These are phyloP conservation scores for Solanum ossicruentum DNA, from an alignment of 257 asterid species.

Conservation along the genomic window DNA sequence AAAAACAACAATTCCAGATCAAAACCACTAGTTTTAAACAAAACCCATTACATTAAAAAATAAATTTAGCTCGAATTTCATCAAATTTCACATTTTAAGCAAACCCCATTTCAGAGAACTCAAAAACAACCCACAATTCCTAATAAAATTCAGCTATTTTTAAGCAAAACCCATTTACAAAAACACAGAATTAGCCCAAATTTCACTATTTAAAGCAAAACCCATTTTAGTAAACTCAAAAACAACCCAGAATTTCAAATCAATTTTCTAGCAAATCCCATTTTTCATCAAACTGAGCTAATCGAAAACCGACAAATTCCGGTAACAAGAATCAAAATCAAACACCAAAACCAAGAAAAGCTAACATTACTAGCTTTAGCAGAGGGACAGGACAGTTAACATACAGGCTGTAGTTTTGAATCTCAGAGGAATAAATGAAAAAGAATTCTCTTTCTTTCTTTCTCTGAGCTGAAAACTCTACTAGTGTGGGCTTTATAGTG, in stretches of 20 bases:
- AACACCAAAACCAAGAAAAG: not conserved
- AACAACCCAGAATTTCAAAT: not conserved
- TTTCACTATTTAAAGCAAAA: not conserved
- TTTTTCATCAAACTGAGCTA: not conserved
- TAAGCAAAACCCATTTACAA: not conserved
- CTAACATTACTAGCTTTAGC: not conserved
- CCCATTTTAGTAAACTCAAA: not conserved
- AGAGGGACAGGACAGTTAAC: slow-evolving; percentile 1
- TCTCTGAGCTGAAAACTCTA: not conserved
- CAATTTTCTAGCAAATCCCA: not conserved
- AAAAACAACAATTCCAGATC: not conserved
- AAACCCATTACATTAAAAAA: not conserved
- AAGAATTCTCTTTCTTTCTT: not conserved
- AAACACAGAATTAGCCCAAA: not conserved
- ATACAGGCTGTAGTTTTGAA: slow-evolving; percentile 5
- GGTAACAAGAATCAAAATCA: not conserved
- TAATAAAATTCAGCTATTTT: not conserved
- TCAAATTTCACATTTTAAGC: not conserved
- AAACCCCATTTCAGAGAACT: not conserved
- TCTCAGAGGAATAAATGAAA: not conserved
- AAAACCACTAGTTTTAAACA: not conserved
- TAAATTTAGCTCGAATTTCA: not conserved
- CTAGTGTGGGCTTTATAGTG: not conserved
- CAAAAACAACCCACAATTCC: not conserved
- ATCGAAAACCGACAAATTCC: not conserved